phyloP scores from a whole-genome alignment of 2,329 filamentous ascomycete genomes.

The Fusarium circinatum region DNA sequence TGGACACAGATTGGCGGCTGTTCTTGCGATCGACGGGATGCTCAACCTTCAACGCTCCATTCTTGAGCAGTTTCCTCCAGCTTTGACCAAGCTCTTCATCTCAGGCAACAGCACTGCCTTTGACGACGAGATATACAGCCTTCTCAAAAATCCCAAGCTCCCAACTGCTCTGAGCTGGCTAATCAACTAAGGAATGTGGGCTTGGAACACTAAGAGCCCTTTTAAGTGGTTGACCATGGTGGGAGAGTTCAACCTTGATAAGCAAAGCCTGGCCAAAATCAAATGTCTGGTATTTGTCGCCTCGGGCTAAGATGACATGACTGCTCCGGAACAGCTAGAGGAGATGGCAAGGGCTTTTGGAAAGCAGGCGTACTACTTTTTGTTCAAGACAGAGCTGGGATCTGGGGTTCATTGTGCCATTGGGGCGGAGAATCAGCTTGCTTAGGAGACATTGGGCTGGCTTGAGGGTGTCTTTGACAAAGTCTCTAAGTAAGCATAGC shows the following conservation, averaged over 20 bases:
- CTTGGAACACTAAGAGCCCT: not conserved
- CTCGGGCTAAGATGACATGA: not conserved
- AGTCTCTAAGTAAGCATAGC: accelerated
- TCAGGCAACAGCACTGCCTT: not conserved
- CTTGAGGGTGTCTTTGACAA: not conserved
- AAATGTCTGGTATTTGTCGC: not conserved
- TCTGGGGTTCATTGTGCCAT: not conserved
- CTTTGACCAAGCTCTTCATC: not conserved
- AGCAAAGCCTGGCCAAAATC: constrained; percentile 24
- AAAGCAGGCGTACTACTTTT: not conserved
- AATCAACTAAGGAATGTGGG: not conserved
- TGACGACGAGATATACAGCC: not conserved
- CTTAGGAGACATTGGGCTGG: not conserved
- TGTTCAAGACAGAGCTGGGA: not conserved
- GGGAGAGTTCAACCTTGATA: constrained; percentile 9
- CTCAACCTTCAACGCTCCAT: not conserved
- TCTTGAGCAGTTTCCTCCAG: not conserved
- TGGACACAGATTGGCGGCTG: constrained; percentile 54
- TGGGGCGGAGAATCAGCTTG: not conserved
- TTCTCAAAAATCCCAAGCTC: not conserved
- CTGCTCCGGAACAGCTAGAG: not conserved
- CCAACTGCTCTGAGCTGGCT: not conserved
- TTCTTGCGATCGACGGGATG: constrained; percentile 11
- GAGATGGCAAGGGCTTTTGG: not conserved
- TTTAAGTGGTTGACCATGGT: not conserved